Percentiles rank a stretch among this genome's conserved stretches.
Evolutionary conservation across 2,329 filamentous ascomycete genomes (phyloP).

Genomic region (Bertia moriformis): DNA sequence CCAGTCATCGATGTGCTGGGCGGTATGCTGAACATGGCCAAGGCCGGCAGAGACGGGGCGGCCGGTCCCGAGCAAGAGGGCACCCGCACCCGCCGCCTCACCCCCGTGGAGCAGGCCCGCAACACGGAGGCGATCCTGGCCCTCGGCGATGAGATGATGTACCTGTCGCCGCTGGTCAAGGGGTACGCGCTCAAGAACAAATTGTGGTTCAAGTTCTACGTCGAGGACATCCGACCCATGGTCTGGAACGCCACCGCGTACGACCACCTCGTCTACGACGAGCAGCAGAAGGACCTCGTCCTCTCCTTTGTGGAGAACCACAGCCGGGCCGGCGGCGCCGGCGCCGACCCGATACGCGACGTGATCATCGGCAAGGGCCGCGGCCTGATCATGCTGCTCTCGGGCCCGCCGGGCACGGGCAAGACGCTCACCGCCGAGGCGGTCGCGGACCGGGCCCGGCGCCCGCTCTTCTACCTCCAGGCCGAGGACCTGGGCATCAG

Average conservation of each 20-base stretch:
- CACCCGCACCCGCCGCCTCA: slow-evolving; percentile 11
- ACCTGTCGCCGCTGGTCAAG: slow-evolving; percentile 22
- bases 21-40: too few species aligned
- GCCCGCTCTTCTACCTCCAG: slow-evolving; percentile 15
- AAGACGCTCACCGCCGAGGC: slow-evolving; percentile 24
- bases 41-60: slow-evolving; percentile 1
- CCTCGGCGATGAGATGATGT: slow-evolving; percentile 20
- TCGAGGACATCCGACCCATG: slow-evolving; percentile 25
- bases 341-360: slow-evolving; percentile 1
- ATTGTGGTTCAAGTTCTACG: slow-evolving; percentile 24
- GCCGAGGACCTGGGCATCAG: slow-evolving; percentile 12
- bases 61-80: slow-evolving; percentile 4
- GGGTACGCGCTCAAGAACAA: slow-evolving; percentile 31
- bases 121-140: slow-evolving; percentile 24
- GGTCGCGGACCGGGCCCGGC: slow-evolving; percentile 12
- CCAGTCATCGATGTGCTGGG: too few species aligned
- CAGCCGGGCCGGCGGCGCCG: slow-evolving; percentile 6
- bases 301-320: slow-evolving; percentile 31
- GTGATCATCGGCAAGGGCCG: slow-evolving; percentile 13
- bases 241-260: slow-evolving; percentile 29
- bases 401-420: slow-evolving; percentile 17
- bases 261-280: slow-evolving; percentile 28
- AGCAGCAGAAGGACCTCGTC: slow-evolving; percentile 29
- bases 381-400: slow-evolving; percentile 17
- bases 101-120: slow-evolving; percentile 15